Base-by-base conservation (phyloP, 106 monocot species). In the Apostasia ramifera region DNA sequence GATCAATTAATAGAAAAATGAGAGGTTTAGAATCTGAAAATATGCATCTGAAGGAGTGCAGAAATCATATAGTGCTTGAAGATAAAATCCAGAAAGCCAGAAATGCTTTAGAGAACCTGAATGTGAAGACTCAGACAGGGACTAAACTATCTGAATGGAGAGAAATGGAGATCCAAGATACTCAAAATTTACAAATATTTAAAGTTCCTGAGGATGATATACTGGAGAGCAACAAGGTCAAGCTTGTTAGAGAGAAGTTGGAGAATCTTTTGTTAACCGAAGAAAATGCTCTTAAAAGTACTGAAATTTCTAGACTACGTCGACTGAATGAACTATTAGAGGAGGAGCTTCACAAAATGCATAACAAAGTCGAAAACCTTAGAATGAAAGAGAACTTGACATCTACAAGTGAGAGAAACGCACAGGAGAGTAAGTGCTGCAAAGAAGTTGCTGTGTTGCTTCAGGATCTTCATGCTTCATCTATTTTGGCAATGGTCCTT, bases 1-100 rank as follows among this genome's bases (percentile, higher is more conserved):
- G 42, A 61, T 47, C 66, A 52, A 44, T 84, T 66, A 77, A 67
- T 57, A 64, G 63, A 69, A 86, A 63, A 10, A 45, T 73, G 47
- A 66, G 41, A 44, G 42, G 47, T 2, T 45, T 82, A 12, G 73
- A 82, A 70, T 14, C 44, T 50, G 86, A 86, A 80, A 89, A 89
- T 59, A 51, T 59, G 26, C 58, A 71, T 49, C 68, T 93, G 5
- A 85, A 79, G 66, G 79, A 82, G 69, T 68, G 67, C 64, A 84
- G 52, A 40, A 66, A 55, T 47, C 62, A 55, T 40, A 44, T 81
- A 49, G 44, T 59, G 6, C 54, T 79, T 61, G 78, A 82, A 40
- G 68, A 78, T 74, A 72, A 86, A 59, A 53, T 81, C 40, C 64
- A 71, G 26, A 76, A 47, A 42, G 58, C 65, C 5, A 74, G 54